Evolutionary conservation across 257 asterid genomes (phyloP), one percentile per base, ranked within the genome.

Genomic region (Handroanthus guayacan): DNA sequence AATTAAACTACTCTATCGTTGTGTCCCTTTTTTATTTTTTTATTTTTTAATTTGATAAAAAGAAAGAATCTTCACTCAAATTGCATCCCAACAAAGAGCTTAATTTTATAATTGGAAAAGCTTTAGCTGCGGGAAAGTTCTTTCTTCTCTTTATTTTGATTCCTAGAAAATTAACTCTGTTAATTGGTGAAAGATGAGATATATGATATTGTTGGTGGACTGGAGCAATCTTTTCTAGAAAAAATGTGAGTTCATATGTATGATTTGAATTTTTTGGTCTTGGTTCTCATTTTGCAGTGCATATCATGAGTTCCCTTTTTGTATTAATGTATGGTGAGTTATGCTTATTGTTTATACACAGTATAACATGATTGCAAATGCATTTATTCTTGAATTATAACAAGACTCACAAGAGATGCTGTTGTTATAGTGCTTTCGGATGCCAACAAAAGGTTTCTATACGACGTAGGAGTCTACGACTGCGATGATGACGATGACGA

Each of bases 381-480:
- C 76, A 72, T 66, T 65, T 50, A 39, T 39, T 65, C 67, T 66
- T 81, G 67, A 61, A 12, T 57, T 14, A 36, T 77, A 45, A n/a
- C 31, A 14, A 58, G 68, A 36, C 77, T 84, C 74, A 82, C 72
- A 25, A 25, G 63, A 67, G 79, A 76, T 76, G 72, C 39, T 74
- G 9, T 43, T 77, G 55, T 34, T 78, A 73, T 86, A 94, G 98
- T 94, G 67, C 91, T 94, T 69, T 89, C 98, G 43, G 96, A 94
- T 77, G 55, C 80, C 62, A 86, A 87, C 85, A 91, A 91, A 73
- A 81, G 97, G 84, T 89, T 90, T 84, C 75, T 94, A 80, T 94
- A 94, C 82, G 98, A 94, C 74, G 86, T 94, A 52, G 98, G 98
- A 79, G 87, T 91, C 56, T 91, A 94, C 36, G 97, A 94, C 71